These are phyloP conservation scores for Selenicereus undatus DNA, from an alignment of 148 eudicot genomes.

Conservation along the genomic window DNA sequence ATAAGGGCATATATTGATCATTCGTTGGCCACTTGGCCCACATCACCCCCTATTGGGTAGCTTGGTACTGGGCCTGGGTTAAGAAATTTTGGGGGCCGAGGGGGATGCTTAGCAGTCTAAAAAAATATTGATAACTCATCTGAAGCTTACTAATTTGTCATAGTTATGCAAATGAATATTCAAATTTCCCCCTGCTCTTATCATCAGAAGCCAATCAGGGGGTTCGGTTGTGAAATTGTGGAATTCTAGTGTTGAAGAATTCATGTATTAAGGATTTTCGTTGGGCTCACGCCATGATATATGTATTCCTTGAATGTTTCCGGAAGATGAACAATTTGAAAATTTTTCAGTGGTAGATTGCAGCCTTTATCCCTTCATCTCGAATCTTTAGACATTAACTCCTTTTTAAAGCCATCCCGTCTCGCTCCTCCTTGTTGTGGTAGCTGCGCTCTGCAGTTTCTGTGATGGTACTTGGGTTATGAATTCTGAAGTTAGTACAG, in stretches of 20 bases:
- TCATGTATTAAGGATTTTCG: not conserved
- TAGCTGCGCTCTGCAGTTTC: too few species aligned
- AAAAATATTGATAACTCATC: too few species aligned
- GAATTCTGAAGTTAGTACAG: too few species aligned
- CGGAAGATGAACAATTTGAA: not conserved
- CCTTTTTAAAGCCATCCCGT: too few species aligned
- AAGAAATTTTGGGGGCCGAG: too few species aligned
- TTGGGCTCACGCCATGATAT: not conserved
- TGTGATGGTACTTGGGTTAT: too few species aligned
- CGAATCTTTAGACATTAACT: not conserved
- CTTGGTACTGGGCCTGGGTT: too few species aligned
- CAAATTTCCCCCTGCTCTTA: not conserved
- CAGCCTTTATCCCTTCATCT: not conserved
- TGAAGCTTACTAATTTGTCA: too few species aligned
- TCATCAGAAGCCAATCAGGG: not conserved
- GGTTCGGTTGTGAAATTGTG: not conserved
- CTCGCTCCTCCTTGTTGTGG: too few species aligned
- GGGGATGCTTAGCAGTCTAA: too few species aligned
- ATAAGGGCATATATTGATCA: not conserved
- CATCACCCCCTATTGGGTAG: too few species aligned
- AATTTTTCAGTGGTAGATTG: not conserved
- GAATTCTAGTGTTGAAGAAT: not conserved
- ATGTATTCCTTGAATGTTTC: not conserved
- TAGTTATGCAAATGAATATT: not conserved
- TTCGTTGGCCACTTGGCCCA: not conserved